Percentiles rank a stretch among this genome's conserved stretches.
phyloP scores from a whole-genome alignment of 225 moss, liverwort and hornwort species.

The Thuidium tamariscinum region DNA sequence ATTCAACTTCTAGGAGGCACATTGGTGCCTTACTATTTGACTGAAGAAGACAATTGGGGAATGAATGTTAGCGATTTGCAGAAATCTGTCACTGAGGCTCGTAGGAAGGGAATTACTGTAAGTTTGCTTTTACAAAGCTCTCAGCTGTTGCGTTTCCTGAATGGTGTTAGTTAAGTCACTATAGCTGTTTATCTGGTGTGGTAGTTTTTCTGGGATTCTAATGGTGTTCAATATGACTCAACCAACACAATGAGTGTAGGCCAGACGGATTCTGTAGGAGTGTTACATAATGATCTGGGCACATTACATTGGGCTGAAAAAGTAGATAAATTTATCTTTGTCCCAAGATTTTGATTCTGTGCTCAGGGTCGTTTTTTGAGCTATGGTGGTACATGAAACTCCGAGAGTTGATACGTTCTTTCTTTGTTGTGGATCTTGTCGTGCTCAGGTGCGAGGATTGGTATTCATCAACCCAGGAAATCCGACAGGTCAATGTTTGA shows the following conservation, averaged over 20 bases:
- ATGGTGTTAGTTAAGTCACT: neutral
- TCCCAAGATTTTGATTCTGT: neutral
- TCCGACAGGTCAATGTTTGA: constrained; percentile 83
- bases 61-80: constrained; percentile 21
- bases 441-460: constrained; percentile 71
- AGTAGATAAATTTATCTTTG: neutral
- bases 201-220: neutral
- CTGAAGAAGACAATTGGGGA: constrained; percentile 30
- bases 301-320: neutral
- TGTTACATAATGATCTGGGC: neutral
- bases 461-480: constrained; percentile 95
- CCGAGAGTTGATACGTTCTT: neutral
- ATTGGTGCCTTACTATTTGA: constrained; percentile 36
- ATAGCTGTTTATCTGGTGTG: neutral
- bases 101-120: constrained; percentile 32
- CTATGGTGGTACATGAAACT: neutral
- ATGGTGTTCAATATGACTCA: neutral
- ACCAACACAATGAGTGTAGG: neutral
- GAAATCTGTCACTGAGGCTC: constrained; percentile 31
- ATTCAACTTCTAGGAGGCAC: constrained; percentile 40
- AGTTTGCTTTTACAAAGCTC: neutral
- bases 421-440: neutral
- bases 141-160: neutral
- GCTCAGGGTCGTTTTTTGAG: neutral
- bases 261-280: neutral